Evolutionary conservation across 495 filamentous ascomycete species (phyloP), one percentile per base, ranked within the genome.

Genomic region (Penicillium paradoxum): DNA sequence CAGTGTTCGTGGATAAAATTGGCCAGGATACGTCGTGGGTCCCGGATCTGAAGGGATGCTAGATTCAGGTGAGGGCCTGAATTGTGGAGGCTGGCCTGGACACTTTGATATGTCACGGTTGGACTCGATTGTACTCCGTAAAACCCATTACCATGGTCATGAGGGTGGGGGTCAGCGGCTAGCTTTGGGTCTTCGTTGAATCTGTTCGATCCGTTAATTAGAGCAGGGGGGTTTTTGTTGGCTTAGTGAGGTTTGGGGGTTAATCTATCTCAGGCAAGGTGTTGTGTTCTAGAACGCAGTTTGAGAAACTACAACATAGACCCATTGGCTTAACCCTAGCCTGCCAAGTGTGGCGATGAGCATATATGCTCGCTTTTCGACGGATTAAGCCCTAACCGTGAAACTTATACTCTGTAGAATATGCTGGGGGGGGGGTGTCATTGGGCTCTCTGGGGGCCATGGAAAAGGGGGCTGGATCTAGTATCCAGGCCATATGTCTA

Each of bases 251-350:
- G 4, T 43, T 43, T 1, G 40, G 40, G 30, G 14, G 4, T 51
- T 51, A 42, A 51, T 51, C 25, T 43, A 51, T 36, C 29, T 43
- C 38, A 27, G 25, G 41, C 38, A 9, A 33, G 46, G 46, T n/a
- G 21, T 13, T 24, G 38, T 10, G 29, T 43, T 51, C 39, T 43
- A 43, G 38, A 51, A 41, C 38, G 13, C 6, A n/a, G n/a, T n/a
- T n/a, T 4, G 4, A n/a, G 22, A n/a, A 13, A 29, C 29, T 32
- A 27, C 25, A 27, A 27, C 25, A 27, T 27, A 7, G 24, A 7
- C 24, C 24, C 24, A 27, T 37, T 49, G 14, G 14, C 7, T 27
- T 22, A 6, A 21, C 15, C 25, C 9, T 27, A 27, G 37, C 36
- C 24, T 13, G 14, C 2, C 2, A 6, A 2, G 5, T 1, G 17